Conservation (phyloP, 2,329 filamentous ascomycete genomes). For the Cladosporium cucumerinum region DNA sequence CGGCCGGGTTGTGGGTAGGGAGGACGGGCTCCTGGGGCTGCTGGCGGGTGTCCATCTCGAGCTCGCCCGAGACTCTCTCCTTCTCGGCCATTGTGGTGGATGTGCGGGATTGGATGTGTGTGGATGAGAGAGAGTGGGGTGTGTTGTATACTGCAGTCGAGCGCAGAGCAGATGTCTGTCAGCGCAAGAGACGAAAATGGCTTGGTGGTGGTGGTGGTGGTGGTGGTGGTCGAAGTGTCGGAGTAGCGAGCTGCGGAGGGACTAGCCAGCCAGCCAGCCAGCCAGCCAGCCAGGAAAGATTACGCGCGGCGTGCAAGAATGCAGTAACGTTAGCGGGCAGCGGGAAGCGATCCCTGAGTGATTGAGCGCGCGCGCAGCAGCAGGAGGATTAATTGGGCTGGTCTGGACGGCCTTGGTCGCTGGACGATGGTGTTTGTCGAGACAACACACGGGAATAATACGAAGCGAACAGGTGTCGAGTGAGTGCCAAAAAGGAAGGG, state of each 20-base stretch:
- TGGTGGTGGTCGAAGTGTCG: background rate
- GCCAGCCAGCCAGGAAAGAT: slow-evolving; percentile 5
- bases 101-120: slow-evolving; percentile 1
- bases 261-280: slow-evolving; percentile 1
- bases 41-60: slow-evolving; percentile 16
- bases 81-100: slow-evolving; percentile 69
- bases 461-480: slow-evolving; percentile 5
- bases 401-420: background rate
- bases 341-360: slow-evolving; percentile 7
- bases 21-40: slow-evolving; percentile 59
- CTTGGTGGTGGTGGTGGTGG: background rate
- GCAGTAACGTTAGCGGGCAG: slow-evolving; percentile 9
- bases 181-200: background rate
- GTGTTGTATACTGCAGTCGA: background rate
- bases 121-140: background rate
- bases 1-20: slow-evolving; percentile 74
- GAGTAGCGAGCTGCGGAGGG: background rate
- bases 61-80: slow-evolving; percentile 76
- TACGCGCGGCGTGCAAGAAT: slow-evolving; percentile 14
- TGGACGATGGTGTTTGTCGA: background rate
- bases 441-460: background rate
- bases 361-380: background rate
- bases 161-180: background rate
- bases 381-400: background rate
- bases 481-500: background rate